Conservation (phyloP, 1,284 basidiomycete species). For the Puccinia triticina region DNA sequence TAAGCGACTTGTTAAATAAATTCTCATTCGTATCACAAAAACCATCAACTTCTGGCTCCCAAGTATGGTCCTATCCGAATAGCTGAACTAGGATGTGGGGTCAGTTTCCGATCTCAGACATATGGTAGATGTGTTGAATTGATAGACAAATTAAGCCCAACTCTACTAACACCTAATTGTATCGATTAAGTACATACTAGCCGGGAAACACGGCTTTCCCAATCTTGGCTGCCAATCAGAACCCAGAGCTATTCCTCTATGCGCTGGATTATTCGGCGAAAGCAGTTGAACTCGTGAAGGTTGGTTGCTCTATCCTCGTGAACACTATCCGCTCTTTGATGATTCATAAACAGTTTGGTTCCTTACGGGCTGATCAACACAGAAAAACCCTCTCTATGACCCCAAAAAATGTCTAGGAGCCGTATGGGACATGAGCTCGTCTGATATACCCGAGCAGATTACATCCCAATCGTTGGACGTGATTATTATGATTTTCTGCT, state of each 20-base stretch:
- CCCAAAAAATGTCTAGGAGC: slow-evolving; percentile 72
- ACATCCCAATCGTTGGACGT: slow-evolving; percentile 73
- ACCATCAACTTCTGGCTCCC: background rate
- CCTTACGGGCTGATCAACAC: slow-evolving; percentile 27
- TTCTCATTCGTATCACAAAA: slow-evolving; percentile 24
- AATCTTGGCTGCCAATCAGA: slow-evolving; percentile 77
- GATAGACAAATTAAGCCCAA: background rate
- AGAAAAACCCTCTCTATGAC: slow-evolving; percentile 74
- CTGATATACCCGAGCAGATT: slow-evolving; percentile 69
- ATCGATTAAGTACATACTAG: background rate
- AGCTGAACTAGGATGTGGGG: slow-evolving; percentile 83
- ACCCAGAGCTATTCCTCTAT: slow-evolving; percentile 72
- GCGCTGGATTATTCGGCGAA: slow-evolving; percentile 90
- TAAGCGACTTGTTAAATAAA: slow-evolving; percentile 11
- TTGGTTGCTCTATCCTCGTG: slow-evolving; percentile 58
- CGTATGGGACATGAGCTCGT: slow-evolving; percentile 87
- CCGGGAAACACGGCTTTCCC: slow-evolving; percentile 95
- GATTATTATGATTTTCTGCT: slow-evolving; percentile 88
- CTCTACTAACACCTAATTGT: background rate
- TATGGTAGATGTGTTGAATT: background rate
- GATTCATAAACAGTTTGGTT: slow-evolving; percentile 12
- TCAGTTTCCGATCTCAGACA: slow-evolving; percentile 1
- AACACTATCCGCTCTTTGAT: slow-evolving; percentile 39
- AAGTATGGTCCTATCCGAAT: slow-evolving; percentile 76
- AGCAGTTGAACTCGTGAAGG: slow-evolving; percentile 88